Evolutionary conservation across 768 basidiomycete genomes (phyloP).

Genomic region (Boletus huronensis): DNA sequence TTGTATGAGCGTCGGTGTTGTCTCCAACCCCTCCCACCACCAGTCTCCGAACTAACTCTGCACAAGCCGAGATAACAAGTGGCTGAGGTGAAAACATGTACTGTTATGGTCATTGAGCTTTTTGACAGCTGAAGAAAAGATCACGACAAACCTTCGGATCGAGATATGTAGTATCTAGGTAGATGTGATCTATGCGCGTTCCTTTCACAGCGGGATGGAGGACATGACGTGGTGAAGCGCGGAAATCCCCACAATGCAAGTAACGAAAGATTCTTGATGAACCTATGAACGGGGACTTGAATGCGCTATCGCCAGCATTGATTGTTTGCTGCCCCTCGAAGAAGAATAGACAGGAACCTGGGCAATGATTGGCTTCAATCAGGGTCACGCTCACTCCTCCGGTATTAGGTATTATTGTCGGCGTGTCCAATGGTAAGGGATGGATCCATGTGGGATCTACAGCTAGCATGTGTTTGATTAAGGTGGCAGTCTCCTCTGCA

Average conservation of each 20-base stretch:
- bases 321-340: slow-evolving; percentile 91
- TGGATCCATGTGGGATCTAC: slow-evolving; percentile 90
- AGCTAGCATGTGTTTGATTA: slow-evolving; percentile 87
- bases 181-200: slow-evolving; percentile 81
- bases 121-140: neutral
- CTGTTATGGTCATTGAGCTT: slow-evolving; percentile 33
- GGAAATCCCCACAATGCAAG: slow-evolving; percentile 92
- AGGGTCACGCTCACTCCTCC: slow-evolving; percentile 86
- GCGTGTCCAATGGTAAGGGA: slow-evolving; percentile 76
- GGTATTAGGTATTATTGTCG: slow-evolving; percentile 74
- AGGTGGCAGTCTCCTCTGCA: slow-evolving; percentile 76
- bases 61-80: slow-evolving; percentile 91
- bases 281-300: slow-evolving; percentile 69
- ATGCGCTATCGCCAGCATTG: slow-evolving; percentile 80
- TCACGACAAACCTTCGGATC: slow-evolving; percentile 64
- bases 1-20: slow-evolving; percentile 21
- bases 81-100: slow-evolving; percentile 96
- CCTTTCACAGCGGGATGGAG: slow-evolving; percentile 79
- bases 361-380: slow-evolving; percentile 99
- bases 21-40: slow-evolving; percentile 39
- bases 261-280: slow-evolving; percentile 74
- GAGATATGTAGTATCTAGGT: slow-evolving; percentile 95
- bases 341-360: slow-evolving; percentile 90
- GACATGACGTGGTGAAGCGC: slow-evolving; percentile 85
- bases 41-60: slow-evolving; percentile 67